Base-by-base conservation (phyloP, 495 filamentous ascomycete species). In the Talaromyces thailandensis region DNA sequence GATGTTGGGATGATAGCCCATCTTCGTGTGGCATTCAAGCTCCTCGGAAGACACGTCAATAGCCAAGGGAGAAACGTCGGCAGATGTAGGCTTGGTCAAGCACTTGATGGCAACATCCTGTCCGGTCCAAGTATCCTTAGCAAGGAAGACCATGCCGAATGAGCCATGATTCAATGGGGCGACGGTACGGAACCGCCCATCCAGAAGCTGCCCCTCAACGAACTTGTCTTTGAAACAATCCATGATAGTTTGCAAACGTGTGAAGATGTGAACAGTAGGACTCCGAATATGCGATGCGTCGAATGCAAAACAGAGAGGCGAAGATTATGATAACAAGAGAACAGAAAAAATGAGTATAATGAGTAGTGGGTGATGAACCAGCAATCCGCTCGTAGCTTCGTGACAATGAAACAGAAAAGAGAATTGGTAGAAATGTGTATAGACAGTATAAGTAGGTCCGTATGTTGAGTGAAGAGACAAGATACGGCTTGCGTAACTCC, bases 151-250 rank as follows among this genome's bases (percentile, higher is more conserved):
- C 89, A 96, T 92, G 65, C 94, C 94, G 71, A 97, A 98, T 25
- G 94, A 98, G 67, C 94, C 94, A 82, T 97, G 91, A 70, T 98
- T 98, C 77, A 98, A 90, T 43, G 93, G 92, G 68, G 92, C 89
- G 69, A 96, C 79, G 45, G 91, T 93, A 73, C 88, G 83, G 73
- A 94, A 98, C 62, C 95, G 92, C 65, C 88, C 89, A 74, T 89
- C 86, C 73, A 94, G 80, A 62, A 94, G 68, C 70, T 86, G 81
- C 59, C 88, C 90, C 73, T 86, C 76, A 62, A 83, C 77, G 72
- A 94, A 93, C 63, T 79, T 81, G 74, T 88, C 83, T 71, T 84
- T 86, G 72, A 92, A 80, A 80, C 86, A 93, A 72, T 91, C 89
- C 90, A 94, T 92, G 75, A 69, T 73, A 32, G 64, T 72, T 67